Conservation (phyloP, 176 grass and related monocot species). For the Carex scoparia region DNA sequence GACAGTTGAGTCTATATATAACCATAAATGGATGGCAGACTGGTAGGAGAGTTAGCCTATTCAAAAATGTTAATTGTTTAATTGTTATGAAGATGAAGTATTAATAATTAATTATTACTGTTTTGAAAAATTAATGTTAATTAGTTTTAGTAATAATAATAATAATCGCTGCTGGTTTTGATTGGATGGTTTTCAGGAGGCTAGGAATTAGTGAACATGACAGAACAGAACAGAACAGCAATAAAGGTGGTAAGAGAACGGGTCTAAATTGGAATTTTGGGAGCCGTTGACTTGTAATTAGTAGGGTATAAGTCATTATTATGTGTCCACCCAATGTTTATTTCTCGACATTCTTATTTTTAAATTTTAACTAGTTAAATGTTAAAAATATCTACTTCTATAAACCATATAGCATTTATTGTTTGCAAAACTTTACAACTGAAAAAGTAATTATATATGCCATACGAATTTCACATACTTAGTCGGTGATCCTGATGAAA, state of each 20-base stretch:
- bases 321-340: too few species aligned
- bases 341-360: too few species aligned
- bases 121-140: background rate
- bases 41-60: background rate
- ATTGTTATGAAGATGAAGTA: background rate
- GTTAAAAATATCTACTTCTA: too few species aligned
- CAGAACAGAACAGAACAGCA: background rate
- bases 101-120: too few species aligned
- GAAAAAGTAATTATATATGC: too few species aligned
- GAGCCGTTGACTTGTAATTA: background rate
- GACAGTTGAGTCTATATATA: background rate
- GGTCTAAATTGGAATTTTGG: background rate
- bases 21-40: background rate
- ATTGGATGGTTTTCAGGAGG: background rate
- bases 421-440: too few species aligned
- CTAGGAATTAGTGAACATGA: background rate
- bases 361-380: too few species aligned
- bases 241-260: background rate
- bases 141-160: background rate
- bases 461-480: too few species aligned
- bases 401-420: too few species aligned
- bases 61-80: background rate
- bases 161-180: background rate
- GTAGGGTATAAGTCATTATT: background rate
- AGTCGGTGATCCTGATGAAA: too few species aligned